Evolutionary conservation across 257 asterid species (phyloP), one percentile per base, ranked within the genome.

Genomic region (Schizonepeta tenuifolia): DNA sequence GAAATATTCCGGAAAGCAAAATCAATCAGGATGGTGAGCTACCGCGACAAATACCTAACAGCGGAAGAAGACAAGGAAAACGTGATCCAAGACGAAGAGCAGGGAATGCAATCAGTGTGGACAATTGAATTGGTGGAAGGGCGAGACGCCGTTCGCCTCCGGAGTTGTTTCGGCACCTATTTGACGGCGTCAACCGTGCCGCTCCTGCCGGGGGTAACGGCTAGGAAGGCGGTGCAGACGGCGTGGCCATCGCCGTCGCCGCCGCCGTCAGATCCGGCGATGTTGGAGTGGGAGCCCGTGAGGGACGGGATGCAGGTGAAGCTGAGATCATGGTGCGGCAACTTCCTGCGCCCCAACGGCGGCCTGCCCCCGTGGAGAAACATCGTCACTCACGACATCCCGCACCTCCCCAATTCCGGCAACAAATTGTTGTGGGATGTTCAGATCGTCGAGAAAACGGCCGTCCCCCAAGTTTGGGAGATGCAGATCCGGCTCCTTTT

Each of bases 321-420:
- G 55, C 78, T 86, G 36, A 70, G 82, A 49, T 80, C 95, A 20
- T 65, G 65, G 5, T 82, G 83, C 77, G 91, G 95, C 14, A 80
- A 83, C 13, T 90, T 51, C 57, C 73, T 88, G 18, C 86, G 93
- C 14, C 95, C 97, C 4, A 82, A 85, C 41, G 91, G 97, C 2
- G 89, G 97, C 6, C 75, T 90, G 5, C 96, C 96, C 1, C 97
- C 96, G 3, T 90, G 96, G 97, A 81, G 93, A 36, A 85, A 88
- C 77, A 66, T 82, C 4, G 76, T 90, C 1, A 85, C 93, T 6
- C 97, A 90, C 43, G 97, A 90, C 13, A 35, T 85, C 8, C 93
- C 93, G 14, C 85, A 79, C 73, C 51, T 76, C 50, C 77, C 72
- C 8, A 81, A 69, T 12, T 82, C 87, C 0, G 55, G 61, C 10